A percentile compares a stretch with the other conserved stretches of the same genome.
phyloP scores from a whole-genome alignment of 768 basidiomycete genomes.

The Amanita rubescens region DNA sequence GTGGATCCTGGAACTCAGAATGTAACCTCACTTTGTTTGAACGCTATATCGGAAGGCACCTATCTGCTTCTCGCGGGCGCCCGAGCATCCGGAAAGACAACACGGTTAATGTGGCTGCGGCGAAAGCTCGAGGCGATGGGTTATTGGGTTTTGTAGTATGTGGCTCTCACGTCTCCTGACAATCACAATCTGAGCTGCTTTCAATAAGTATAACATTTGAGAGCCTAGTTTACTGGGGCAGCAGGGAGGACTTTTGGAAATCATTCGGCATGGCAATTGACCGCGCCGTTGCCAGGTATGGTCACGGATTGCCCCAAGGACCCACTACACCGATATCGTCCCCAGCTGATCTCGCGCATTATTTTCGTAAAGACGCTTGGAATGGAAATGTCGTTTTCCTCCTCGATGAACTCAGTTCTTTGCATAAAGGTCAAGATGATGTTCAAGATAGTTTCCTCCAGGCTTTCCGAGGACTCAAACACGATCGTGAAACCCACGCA shows the following conservation, averaged over 20 bases:
- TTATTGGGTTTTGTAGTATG: conserved; percentile 8
- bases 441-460: conserved; percentile 7
- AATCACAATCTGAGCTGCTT: conserved; percentile 2
- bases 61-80: conserved; percentile 8
- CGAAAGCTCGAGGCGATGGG: neutral
- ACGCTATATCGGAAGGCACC: conserved; percentile 1
- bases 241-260: conserved; percentile 7
- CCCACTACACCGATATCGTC: conserved; percentile 1
- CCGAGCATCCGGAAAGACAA: conserved; percentile 11
- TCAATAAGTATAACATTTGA: conserved; percentile 9
- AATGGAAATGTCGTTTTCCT: conserved; percentile 9
- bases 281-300: neutral
- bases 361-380: neutral
- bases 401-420: conserved; percentile 11
- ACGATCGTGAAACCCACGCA: neutral
- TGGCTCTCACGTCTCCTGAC: conserved; percentile 1
- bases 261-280: conserved; percentile 6
- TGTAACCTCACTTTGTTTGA: conserved; percentile 1
- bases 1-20: conserved; percentile 10
- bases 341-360: neutral
- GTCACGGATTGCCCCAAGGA: neutral
- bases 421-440: neutral
- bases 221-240: neutral
- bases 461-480: conserved; percentile 9
- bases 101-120: conserved; percentile 7